Evolutionary conservation across 345 rosid genomes (phyloP).

Genomic region (Corymbia maculata): DNA sequence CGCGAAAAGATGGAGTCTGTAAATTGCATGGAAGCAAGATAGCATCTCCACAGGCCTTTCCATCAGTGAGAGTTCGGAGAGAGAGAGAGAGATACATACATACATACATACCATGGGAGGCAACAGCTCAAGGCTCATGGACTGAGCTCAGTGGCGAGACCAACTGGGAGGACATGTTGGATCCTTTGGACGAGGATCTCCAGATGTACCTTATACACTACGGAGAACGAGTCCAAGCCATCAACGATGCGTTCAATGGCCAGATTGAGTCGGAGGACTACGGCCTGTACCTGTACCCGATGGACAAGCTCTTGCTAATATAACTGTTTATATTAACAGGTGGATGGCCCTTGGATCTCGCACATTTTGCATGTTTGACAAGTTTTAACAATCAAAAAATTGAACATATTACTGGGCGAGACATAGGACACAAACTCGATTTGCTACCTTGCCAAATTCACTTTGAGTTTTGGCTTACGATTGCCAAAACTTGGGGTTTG

Average conservation of each 20-base stretch:
- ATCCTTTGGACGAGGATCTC: constrained; percentile 68
- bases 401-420: too few species aligned
- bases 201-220: constrained; percentile 55
- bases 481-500: too few species aligned
- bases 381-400: not conserved
- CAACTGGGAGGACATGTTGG: constrained; percentile 46
- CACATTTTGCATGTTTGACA: not conserved
- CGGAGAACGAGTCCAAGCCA: constrained; percentile 81
- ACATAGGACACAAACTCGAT: too few species aligned
- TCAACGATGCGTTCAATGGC: constrained; percentile 43
- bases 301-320: constrained; percentile 25
- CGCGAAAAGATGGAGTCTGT: not conserved
- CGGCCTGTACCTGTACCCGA: constrained; percentile 43
- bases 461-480: too few species aligned
- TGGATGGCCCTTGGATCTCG: not conserved
- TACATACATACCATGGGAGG: not conserved
- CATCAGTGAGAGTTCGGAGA: not conserved
- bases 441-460: too few species aligned
- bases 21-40: not conserved
- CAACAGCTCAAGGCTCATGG: constrained; percentile 33
- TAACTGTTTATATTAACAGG: not conserved
- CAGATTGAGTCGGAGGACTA: constrained; percentile 36
- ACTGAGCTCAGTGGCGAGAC: constrained; percentile 50
- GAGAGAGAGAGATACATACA: not conserved
- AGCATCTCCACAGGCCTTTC: not conserved